phyloP scores from a whole-genome alignment of 306 rosid species.

The Albizia julibrissin region DNA sequence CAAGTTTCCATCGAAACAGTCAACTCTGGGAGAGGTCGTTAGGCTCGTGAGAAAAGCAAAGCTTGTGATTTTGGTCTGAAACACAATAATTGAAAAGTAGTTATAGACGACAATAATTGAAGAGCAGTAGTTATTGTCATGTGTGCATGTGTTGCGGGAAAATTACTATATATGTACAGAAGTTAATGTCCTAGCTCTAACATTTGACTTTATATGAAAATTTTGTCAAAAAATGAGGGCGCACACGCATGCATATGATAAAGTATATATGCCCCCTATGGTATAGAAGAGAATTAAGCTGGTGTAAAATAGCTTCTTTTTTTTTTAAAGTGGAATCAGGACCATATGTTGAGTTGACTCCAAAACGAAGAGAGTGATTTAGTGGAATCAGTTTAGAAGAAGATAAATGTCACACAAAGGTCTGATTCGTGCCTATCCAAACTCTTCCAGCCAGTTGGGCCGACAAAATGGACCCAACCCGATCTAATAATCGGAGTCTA shows the following conservation, averaged over 20 bases:
- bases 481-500: background rate
- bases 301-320: too few species aligned
- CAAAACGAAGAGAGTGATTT: background rate
- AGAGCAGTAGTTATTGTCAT: background rate
- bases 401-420: background rate
- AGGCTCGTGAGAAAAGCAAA: constrained; percentile 15
- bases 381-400: background rate
- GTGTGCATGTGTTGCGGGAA: background rate
- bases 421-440: background rate
- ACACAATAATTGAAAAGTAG: background rate
- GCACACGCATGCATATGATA: background rate
- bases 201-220: background rate
- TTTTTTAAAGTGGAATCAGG: background rate
- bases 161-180: too few species aligned
- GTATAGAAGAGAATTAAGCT: background rate
- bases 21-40: background rate
- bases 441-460: background rate
- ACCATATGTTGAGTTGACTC: background rate
- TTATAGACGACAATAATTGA: too few species aligned
- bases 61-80: constrained; percentile 35
- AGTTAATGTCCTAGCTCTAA: background rate
- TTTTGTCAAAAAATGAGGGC: background rate
- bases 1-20: constrained; percentile 1
- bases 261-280: background rate
- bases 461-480: background rate